phyloP scores from a whole-genome alignment of 139 green algal genomes.

The Haematococcus lacustris region DNA sequence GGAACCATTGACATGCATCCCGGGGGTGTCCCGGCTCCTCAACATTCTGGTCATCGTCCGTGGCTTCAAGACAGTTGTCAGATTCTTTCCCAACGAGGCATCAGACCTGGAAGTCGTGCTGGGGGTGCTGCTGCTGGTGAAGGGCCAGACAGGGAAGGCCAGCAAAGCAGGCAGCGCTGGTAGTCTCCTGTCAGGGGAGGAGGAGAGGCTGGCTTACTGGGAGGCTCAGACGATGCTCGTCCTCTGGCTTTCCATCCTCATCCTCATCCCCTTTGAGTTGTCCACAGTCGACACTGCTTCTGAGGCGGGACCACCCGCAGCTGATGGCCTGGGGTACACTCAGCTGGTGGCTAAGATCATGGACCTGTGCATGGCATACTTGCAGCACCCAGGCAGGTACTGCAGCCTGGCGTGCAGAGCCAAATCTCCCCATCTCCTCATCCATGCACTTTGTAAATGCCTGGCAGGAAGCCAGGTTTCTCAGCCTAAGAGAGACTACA shows the following conservation, averaged over 20 bases:
- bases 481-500: no score
- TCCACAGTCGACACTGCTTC: constrained; percentile 58
- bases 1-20: no score
- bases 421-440: neutral
- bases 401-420: no score
- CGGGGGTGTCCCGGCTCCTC: constrained; percentile 56
- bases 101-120: constrained; percentile 71
- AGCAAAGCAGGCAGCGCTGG: no score
- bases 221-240: constrained; percentile 77
- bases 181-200: no score
- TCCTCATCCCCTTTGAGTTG: constrained; percentile 92
- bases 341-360: constrained; percentile 54
- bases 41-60: constrained; percentile 72
- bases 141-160: neutral
- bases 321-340: constrained; percentile 17
- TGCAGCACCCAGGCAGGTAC: constrained; percentile 44
- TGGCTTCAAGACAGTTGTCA: constrained; percentile 78
- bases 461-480: no score
- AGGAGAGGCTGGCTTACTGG: constrained; percentile 38
- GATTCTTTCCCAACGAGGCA: constrained; percentile 84
- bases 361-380: constrained; percentile 52
- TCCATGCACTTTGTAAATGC: no score
- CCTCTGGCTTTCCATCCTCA: constrained; percentile 90
- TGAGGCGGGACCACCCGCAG: neutral
- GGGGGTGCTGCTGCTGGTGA: constrained; percentile 39